phyloP scores from a whole-genome alignment of 306 rosid species.

The Echinosophora koreensis region DNA sequence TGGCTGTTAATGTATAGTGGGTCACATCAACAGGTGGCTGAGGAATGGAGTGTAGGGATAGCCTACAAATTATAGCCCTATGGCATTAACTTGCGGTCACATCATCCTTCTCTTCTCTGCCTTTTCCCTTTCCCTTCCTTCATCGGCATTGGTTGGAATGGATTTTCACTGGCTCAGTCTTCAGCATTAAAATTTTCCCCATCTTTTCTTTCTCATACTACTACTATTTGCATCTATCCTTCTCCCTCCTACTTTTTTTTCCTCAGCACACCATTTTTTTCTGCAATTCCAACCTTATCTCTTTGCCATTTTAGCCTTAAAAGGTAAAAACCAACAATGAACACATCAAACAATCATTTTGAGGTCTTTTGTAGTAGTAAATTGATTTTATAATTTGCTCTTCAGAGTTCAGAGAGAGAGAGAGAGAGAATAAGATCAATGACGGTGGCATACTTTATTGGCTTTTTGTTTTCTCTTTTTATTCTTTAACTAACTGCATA shows the following conservation, averaged over 20 bases:
- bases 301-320: slow-evolving; percentile 37
- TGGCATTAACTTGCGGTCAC: slow-evolving; percentile 56
- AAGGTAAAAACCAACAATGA: not conserved
- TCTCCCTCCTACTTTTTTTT: slow-evolving; percentile 15
- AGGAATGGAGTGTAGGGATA: slow-evolving; percentile 47
- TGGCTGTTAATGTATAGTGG: slow-evolving; percentile 62
- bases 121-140: slow-evolving; percentile 34
- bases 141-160: slow-evolving; percentile 38
- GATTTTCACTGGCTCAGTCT: not conserved
- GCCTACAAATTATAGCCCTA: slow-evolving; percentile 51
- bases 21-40: slow-evolving; percentile 71
- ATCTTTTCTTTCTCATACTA: not conserved
- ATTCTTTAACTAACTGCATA: slow-evolving; percentile 1
- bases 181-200: not conserved
- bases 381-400: not conserved
- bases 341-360: not conserved
- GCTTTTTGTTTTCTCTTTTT: not conserved
- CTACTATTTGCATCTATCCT: not conserved
- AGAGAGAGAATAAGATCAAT: not conserved
- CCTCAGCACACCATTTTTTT: slow-evolving; percentile 12
- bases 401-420: not conserved
- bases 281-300: slow-evolving; percentile 40
- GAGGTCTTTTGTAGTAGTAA: not conserved
- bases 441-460: slow-evolving; percentile 11
- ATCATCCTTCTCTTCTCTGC: slow-evolving; percentile 48